Evolutionary conservation across 129 eudicot species (phyloP).

Genomic region (Arctium minus): DNA sequence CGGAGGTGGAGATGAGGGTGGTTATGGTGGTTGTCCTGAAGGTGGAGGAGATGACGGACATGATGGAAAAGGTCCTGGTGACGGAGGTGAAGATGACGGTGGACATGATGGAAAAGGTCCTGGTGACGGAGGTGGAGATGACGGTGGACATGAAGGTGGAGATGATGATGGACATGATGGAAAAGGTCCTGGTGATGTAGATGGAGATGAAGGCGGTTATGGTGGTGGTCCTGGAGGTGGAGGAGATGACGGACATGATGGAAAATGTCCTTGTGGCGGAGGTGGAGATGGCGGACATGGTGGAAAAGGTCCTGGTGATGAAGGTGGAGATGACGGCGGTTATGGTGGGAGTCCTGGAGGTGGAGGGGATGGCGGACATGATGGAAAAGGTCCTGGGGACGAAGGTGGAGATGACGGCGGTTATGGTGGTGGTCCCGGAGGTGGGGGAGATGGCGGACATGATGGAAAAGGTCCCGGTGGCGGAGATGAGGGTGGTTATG

Average conservation of each 20-base stretch:
- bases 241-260: too few relatives aligned
- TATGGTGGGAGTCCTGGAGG: neutral
- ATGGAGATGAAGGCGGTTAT: neutral
- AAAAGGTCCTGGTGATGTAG: neutral
- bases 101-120: neutral
- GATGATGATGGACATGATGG: neutral
- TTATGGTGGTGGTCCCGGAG: neutral
- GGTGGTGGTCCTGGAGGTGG: too few relatives aligned
- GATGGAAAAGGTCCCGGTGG: neutral
- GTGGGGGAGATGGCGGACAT: neutral
- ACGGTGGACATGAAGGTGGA: neutral
- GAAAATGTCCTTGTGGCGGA: constrained; percentile 7
- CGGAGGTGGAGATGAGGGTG: neutral
- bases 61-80: neutral
- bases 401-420: neutral
- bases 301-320: too few relatives aligned
- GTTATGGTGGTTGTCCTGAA: neutral
- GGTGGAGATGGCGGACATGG: too few relatives aligned
- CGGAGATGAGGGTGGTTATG: neutral
- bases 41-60: neutral
- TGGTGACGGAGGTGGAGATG: neutral
- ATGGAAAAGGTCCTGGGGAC: neutral
- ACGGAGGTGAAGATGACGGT: too few relatives aligned
- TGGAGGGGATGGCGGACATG: neutral
- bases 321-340: neutral